Conservation (phyloP, 306 rosid genomes). For the Inga laurina region DNA sequence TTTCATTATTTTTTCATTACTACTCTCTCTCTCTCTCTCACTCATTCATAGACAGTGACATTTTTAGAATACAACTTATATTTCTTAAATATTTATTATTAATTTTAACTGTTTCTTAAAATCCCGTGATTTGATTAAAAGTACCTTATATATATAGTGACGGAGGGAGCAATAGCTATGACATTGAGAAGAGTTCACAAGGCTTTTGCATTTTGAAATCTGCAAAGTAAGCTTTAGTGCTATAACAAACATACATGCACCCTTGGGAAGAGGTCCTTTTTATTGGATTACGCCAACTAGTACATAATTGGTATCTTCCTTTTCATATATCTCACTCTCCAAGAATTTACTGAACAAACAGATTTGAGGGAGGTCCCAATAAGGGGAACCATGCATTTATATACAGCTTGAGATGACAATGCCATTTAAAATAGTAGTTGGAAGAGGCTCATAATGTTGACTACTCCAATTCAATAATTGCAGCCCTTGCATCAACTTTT, state of each 20-base stretch:
- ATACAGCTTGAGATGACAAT: constrained; percentile 13
- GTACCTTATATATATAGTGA: rapidly evolving
- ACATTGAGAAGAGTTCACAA: neutral
- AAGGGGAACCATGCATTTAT: constrained; percentile 23
- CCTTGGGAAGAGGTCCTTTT: neutral
- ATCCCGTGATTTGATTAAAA: too few species aligned
- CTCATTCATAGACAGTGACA: too few species aligned
- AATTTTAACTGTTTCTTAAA: too few species aligned
- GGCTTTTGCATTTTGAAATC: neutral
- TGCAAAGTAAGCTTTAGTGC: neutral
- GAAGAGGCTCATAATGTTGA: neutral
- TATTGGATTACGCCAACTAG: neutral
- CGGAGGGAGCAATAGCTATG: neutral
- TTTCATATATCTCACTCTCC: neutral
- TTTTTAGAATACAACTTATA: too few species aligned
- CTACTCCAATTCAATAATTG: constrained; percentile 1
- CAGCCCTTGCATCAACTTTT: neutral
- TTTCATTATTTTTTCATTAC: too few species aligned
- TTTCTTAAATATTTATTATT: too few species aligned
- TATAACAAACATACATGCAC: neutral
- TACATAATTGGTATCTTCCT: neutral
- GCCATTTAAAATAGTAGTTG: neutral
- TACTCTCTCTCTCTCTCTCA: too few species aligned
- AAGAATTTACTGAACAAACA: neutral
- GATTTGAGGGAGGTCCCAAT: neutral